A percentile compares a stretch with the other conserved stretches of the same genome.
These are phyloP conservation scores for Anthracocystis walkeri DNA, from an alignment of 1,284 basidiomycete species.

Conservation along the genomic window DNA sequence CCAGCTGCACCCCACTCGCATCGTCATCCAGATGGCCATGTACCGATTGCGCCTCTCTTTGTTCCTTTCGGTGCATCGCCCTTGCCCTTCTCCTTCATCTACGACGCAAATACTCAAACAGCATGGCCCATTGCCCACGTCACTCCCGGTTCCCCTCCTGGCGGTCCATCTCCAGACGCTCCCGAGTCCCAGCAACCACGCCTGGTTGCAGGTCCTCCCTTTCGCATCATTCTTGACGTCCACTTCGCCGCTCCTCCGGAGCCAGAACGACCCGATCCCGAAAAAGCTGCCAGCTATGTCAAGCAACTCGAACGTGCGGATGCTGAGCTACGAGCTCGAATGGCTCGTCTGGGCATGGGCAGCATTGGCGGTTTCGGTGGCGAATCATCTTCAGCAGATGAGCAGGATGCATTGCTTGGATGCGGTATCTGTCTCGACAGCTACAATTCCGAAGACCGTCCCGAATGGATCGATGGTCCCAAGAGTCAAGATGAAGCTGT, in stretches of 20 bases:
- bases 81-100: conserved; percentile 62
- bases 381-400: background rate
- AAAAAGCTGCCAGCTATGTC: conserved; percentile 54
- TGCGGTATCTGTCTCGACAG: conserved; percentile 65
- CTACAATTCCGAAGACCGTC: conserved; percentile 60
- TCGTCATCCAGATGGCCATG: conserved; percentile 41
- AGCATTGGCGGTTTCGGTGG: conserved; percentile 54
- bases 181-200: conserved; percentile 40
- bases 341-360: conserved; percentile 62
- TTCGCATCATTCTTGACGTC: conserved; percentile 57
- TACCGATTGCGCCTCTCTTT: conserved; percentile 56
- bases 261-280: conserved; percentile 48
- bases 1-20: conserved; percentile 12
- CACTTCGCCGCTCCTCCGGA: conserved; percentile 36
- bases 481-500: conserved; percentile 56
- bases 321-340: conserved; percentile 63
- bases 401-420: conserved; percentile 44
- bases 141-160: conserved; percentile 38
- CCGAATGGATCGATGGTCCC: conserved; percentile 60
- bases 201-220: conserved; percentile 57
- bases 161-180: conserved; percentile 32
- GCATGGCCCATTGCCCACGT: conserved; percentile 62
- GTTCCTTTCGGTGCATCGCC: conserved; percentile 60
- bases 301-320: conserved; percentile 62
- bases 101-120: conserved; percentile 48